Evolutionary conservation across 2,329 filamentous ascomycete genomes (phyloP).

Genomic region (Penicillium sp.): DNA sequence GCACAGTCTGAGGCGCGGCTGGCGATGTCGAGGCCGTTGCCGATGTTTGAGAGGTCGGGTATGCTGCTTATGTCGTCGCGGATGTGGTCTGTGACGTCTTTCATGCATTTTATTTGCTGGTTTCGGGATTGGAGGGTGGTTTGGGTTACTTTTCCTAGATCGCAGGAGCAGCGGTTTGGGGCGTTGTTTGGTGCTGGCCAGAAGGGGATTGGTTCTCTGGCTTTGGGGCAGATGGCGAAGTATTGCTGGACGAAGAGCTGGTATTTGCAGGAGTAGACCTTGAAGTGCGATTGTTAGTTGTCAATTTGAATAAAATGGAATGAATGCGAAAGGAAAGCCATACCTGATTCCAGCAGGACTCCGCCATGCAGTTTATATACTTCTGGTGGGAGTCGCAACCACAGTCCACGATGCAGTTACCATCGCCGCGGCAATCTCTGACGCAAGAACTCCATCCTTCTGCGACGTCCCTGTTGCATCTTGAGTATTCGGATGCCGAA

Average conservation of each 20-base stretch:
- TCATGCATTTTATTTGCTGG: slow-evolving; percentile 20
- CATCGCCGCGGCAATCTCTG: slow-evolving; percentile 19
- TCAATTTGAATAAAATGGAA: too few relatives aligned
- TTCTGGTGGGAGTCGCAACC: slow-evolving; percentile 24
- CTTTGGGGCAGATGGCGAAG: slow-evolving; percentile 30
- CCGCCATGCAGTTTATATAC: slow-evolving; percentile 39
- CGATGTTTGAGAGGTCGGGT: slow-evolving; percentile 18
- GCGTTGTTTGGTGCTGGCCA: slow-evolving; percentile 37
- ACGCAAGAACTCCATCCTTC: slow-evolving; percentile 22
- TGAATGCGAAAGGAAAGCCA: too few relatives aligned
- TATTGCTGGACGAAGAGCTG: slow-evolving; percentile 39
- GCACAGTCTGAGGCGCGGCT: slow-evolving; percentile 29
- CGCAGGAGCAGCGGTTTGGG: slow-evolving; percentile 38
- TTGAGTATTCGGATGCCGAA: slow-evolving; percentile 16
- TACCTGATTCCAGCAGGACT: slow-evolving; percentile 41
- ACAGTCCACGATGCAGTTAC: slow-evolving; percentile 23
- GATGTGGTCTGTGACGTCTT: slow-evolving; percentile 17
- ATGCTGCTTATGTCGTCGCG: slow-evolving; percentile 6
- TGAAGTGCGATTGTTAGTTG: neutral
- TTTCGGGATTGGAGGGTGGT: slow-evolving; percentile 20
- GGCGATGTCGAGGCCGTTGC: slow-evolving; percentile 22
- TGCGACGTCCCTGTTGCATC: slow-evolving; percentile 22
- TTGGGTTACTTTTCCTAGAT: slow-evolving; percentile 32
- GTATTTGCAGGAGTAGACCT: slow-evolving; percentile 42
- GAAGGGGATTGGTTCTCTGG: slow-evolving; percentile 37